Evolutionary conservation across 495 filamentous ascomycete species (phyloP), one percentile per base, ranked within the genome.

Genomic region (Aspergillus wentii): DNA sequence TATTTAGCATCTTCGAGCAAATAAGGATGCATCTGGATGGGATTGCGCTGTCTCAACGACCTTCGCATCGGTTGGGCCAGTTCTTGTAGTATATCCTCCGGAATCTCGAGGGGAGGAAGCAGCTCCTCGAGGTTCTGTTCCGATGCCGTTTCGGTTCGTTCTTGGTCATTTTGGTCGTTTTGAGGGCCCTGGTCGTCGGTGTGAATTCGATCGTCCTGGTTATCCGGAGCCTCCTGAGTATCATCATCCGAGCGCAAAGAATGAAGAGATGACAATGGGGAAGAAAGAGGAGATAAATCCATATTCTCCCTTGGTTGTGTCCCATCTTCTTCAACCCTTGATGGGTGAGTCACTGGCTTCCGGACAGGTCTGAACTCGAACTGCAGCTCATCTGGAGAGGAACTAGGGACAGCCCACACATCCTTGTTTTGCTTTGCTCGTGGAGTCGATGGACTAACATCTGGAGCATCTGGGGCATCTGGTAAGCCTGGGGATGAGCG

Each of bases 1-100:
- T 88, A 86, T 39, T 75, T 75, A n/a, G 72, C 82, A 46, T 72
- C 72, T 48, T 89, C 85, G 4, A 84, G 49, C 2, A 75, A 54
- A 52, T 87, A 89, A 1, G 85, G 85, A 45, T 86, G 82, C 34
- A 86, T 57, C 50, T 90, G 85, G 21, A 86, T 86, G 3, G 83
- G 76, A 38, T 85, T 87, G 37, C 85, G 71, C 17, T 82, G 74
- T 19, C 85, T 72, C 11, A 90, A 57, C 18, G 65, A 74, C 32
- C 68, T 56, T 35, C 57, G 51, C 17, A 35, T 45, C 29, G 62
- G 62, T 16, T 56, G 57, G 30, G 54, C 37, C 19, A 63, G 34
- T 44, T 66, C 52, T 15, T 41, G 40, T 26, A 64, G 20, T 13
- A 62, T 20, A n/a, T 67, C 56, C 22, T 59, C 49, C 0, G 49